Conservation (phyloP, 768 basidiomycete genomes). For the Naganishia antarctica region DNA sequence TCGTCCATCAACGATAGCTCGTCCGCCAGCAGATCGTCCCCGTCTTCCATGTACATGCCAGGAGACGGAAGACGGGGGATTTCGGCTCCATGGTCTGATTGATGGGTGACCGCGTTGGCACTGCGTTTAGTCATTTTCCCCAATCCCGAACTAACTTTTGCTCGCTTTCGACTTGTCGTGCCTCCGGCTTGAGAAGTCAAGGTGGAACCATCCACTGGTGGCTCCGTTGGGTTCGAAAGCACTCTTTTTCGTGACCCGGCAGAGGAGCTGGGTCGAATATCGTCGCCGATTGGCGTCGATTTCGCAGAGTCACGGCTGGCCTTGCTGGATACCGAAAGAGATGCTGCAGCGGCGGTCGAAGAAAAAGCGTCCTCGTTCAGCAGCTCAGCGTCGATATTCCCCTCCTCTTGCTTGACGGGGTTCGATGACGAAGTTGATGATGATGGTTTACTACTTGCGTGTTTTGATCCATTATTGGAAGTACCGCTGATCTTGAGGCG, state of each 20-base stretch:
- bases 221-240: conserved; percentile 8
- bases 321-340: background rate
- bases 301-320: background rate
- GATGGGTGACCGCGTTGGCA: background rate
- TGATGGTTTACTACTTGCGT: background rate
- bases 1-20: conserved; percentile 9
- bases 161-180: background rate
- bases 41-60: conserved; percentile 3
- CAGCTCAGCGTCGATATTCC: background rate
- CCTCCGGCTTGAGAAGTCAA: background rate
- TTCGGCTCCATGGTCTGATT: background rate
- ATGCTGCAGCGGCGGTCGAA: background rate
- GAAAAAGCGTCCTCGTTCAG: background rate
- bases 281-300: background rate
- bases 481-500: background rate
- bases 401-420: background rate
- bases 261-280: background rate
- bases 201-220: background rate
- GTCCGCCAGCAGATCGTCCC: conserved; percentile 10
- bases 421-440: background rate
- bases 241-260: conserved; percentile 4
- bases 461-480: background rate
- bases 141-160: background rate
- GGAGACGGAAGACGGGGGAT: background rate
- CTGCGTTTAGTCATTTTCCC: background rate